Base-by-base conservation (phyloP, 257 asterid genomes). In the Verbena officinalis region DNA sequence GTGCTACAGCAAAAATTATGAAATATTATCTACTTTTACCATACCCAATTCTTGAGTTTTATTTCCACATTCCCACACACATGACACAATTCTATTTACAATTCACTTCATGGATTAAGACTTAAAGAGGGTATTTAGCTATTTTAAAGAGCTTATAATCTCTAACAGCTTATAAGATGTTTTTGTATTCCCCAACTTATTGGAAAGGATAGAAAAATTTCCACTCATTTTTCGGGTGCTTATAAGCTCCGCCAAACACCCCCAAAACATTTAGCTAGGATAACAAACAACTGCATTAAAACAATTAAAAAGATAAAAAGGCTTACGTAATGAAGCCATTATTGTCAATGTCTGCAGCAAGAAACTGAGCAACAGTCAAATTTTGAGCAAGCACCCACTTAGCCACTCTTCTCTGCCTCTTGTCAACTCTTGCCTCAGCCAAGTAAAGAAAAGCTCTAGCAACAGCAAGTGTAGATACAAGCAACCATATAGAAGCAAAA, bases 401-500 rank as follows among this genome's bases (percentile, higher is more conserved):
- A 9, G 90, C 96, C 95, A 93, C 86, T 71, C 44, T 78, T 81
- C 99, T 69, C 15, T 93, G 89, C 61, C 99, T 77, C 78, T 80
- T 93, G 55, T 93, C 99, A 15, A 93, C 89, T 63, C 99, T 87
- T 5, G 91, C 85, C 91, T 93, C 99, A 51, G 97, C 87, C 88
- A 93, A 84, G 81, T 93, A 93, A 24, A 93, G 95, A 74, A 93
- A 93, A 21, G 99, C 97, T 50, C 97, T 90, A 75, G 99, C 99
- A 64, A 93, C 97, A 1, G 99, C 97, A 68, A 93, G 95, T 2
- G 99, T 90, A 0, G 97, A 90, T 34, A 93, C 96, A 22, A 93
- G 95, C 85, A 93, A 79, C 99, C 99, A 93, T 78, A 90, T 58
- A 1, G 96, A 90, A 10, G 99, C 99, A 34, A 93, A 93, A 68